A percentile compares a stretch with the other conserved stretches of the same genome.
phyloP scores from a whole-genome alignment of 352 stramenopile species.

The Phytopythium delawarense region DNA sequence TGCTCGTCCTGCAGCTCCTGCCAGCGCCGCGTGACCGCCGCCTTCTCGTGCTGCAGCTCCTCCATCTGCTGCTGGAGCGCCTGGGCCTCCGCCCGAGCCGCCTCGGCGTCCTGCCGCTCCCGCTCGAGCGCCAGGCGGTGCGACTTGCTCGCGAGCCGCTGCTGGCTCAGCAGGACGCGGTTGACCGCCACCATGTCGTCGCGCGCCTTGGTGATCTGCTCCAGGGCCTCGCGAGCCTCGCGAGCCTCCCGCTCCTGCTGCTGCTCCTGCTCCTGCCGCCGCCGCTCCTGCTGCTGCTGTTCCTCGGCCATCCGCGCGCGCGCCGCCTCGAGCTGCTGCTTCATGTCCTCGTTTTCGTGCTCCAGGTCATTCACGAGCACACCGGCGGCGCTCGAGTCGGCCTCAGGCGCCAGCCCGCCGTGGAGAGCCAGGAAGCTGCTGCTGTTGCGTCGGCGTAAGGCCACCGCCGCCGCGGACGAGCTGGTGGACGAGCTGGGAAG shows the following conservation, averaged over 20 bases:
- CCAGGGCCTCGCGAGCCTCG: slow-evolving; percentile 16
- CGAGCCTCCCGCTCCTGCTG: slow-evolving; percentile 11
- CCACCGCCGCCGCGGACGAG: neutral
- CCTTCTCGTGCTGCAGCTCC: slow-evolving; percentile 36
- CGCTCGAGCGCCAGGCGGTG: slow-evolving; percentile 4
- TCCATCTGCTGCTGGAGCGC: slow-evolving; percentile 21
- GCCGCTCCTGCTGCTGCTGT: slow-evolving; percentile 5
- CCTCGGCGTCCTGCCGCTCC: slow-evolving; percentile 15
- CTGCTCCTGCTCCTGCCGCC: slow-evolving; percentile 14
- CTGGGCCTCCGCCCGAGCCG: slow-evolving; percentile 10
- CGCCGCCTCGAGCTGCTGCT: slow-evolving; percentile 20
- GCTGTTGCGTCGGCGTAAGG: slow-evolving; percentile 15
- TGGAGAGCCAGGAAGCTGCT: slow-evolving; percentile 6
- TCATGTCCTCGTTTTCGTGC: slow-evolving; percentile 26
- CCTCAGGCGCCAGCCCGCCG: slow-evolving; percentile 6
- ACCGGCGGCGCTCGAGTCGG: slow-evolving; percentile 6
- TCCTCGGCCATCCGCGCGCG: slow-evolving; percentile 4
- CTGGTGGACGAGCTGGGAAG: neutral
- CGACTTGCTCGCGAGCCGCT: slow-evolving; percentile 9
- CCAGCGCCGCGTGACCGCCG: slow-evolving; percentile 31
- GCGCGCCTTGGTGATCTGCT: slow-evolving; percentile 19
- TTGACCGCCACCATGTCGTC: slow-evolving; percentile 40
- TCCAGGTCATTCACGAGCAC: slow-evolving; percentile 23
- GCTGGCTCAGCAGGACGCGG: slow-evolving; percentile 27
- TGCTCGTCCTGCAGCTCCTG: slow-evolving; percentile 52